Conservation (phyloP, 129 eudicot species). For the Chrysanthemum lavandulifolium region DNA sequence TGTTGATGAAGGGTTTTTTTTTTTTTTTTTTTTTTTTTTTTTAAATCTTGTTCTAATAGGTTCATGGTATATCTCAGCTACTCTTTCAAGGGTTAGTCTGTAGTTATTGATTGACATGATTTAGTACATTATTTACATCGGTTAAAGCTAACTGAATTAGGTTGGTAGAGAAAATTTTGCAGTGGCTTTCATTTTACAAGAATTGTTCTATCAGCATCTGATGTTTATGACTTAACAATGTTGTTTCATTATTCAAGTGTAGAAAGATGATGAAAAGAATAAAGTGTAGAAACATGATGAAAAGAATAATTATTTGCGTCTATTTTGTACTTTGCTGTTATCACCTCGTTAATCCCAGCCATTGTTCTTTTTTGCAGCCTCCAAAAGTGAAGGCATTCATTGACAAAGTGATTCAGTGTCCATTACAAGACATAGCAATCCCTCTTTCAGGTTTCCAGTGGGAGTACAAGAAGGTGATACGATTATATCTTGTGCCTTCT, state of each 20-base stretch:
- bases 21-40: too few relatives aligned
- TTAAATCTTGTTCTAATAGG: too few relatives aligned
- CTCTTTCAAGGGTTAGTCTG: conserved; percentile 8
- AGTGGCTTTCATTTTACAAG: neutral
- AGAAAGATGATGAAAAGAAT: neutral
- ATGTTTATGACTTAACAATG: conserved; percentile 9
- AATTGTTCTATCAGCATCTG: neutral
- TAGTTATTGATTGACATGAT: conserved; percentile 8
- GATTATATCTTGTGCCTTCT: neutral
- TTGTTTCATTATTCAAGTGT: conserved; percentile 1
- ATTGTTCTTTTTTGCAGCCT: conserved; percentile 53
- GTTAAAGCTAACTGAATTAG: neutral
- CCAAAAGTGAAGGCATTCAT: conserved; percentile 76
- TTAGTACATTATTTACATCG: neutral
- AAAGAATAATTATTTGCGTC: conserved; percentile 9
- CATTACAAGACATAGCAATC: conserved; percentile 87
- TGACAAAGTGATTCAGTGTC: conserved; percentile 90
- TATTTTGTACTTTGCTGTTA: neutral
- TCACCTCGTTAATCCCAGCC: too few relatives aligned
- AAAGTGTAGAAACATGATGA: neutral
- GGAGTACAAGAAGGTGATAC: conserved; percentile 87
- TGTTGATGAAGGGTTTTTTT: too few relatives aligned
- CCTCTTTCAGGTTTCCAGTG: conserved; percentile 94
- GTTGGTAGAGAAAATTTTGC: neutral
- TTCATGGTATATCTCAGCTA: neutral